A percentile compares a stretch with the other conserved stretches of the same genome.
Evolutionary conservation across 345 rosid species (phyloP).

Genomic region (Gossypium anomalum): DNA sequence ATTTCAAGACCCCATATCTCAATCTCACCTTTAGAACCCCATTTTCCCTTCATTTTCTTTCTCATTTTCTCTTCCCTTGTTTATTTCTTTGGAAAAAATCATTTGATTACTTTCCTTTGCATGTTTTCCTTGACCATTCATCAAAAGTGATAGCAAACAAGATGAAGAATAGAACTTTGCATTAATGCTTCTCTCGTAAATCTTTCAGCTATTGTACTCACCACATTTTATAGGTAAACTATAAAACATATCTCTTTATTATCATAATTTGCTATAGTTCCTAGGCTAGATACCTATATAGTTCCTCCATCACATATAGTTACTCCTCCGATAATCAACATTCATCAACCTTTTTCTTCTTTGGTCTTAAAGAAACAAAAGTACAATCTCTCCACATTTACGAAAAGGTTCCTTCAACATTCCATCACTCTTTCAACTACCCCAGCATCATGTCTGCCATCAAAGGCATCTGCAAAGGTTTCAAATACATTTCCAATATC

Average conservation of each 20-base stretch:
- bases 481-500: constrained; percentile 80
- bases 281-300: too few relatives aligned
- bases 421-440: constrained; percentile 4
- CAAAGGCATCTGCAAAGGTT: constrained; percentile 81
- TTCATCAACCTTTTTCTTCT: neutral
- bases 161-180: constrained; percentile 11
- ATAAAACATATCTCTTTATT: neutral
- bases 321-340: constrained; percentile 1
- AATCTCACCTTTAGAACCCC: neutral
- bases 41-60: neutral
- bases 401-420: constrained; percentile 5
- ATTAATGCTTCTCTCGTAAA: constrained; percentile 21
- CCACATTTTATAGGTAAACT: too few relatives aligned
- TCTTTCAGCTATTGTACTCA: neutral
- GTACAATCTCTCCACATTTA: constrained; percentile 13
- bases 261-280: neutral
- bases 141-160: neutral
- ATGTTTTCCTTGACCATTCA: constrained; percentile 3
- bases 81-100: neutral
- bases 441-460: constrained; percentile 53
- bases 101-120: neutral
- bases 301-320: constrained; percentile 22
- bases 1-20: neutral
- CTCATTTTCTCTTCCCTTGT: neutral
- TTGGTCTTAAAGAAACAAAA: neutral